These are phyloP conservation scores for Kernera saxatilis DNA, from an alignment of 345 rosid genomes.

Conservation along the genomic window DNA sequence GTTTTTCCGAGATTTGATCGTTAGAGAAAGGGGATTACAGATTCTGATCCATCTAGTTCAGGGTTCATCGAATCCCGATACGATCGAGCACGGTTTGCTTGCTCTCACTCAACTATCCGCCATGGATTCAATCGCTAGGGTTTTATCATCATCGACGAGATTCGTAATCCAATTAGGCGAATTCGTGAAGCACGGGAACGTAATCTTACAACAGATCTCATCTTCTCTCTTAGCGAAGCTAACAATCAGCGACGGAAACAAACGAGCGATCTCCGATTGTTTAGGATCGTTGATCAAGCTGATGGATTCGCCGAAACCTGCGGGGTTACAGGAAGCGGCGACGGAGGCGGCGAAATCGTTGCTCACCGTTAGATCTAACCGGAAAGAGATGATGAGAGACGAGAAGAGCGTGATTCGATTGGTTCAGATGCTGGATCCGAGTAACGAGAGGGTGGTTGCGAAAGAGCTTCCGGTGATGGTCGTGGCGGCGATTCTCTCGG, in stretches of 20 bases:
- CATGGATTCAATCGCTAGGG: constrained; percentile 31
- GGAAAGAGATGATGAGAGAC: constrained; percentile 59
- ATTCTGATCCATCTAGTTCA: constrained; percentile 47
- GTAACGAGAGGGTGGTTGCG: constrained; percentile 35
- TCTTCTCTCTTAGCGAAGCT: constrained; percentile 44
- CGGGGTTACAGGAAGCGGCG: constrained; percentile 64
- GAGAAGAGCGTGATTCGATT: constrained; percentile 67
- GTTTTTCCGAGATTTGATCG: constrained; percentile 47
- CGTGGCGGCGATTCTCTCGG: constrained; percentile 40
- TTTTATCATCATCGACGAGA: constrained; percentile 55
- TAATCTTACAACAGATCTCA: constrained; percentile 49
- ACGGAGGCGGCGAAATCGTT: constrained; percentile 48
- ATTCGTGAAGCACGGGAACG: constrained; percentile 48
- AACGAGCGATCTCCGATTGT: constrained; percentile 59
- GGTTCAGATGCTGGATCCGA: constrained; percentile 69
- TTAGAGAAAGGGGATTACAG: constrained; percentile 55
- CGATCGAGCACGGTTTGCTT: constrained; percentile 42
- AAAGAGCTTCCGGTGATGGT: constrained; percentile 64
- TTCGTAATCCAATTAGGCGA: constrained; percentile 56
- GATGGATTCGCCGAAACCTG: constrained; percentile 72
- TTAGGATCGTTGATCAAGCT: constrained; percentile 50
- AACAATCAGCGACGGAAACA: constrained; percentile 60
- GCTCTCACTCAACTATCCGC: constrained; percentile 43
- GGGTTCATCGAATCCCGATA: constrained; percentile 39
- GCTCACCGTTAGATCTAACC: constrained; percentile 50